These are phyloP conservation scores for Hippophae rhamnoides DNA, from an alignment of 306 rosid genomes.

Conservation along the genomic window DNA sequence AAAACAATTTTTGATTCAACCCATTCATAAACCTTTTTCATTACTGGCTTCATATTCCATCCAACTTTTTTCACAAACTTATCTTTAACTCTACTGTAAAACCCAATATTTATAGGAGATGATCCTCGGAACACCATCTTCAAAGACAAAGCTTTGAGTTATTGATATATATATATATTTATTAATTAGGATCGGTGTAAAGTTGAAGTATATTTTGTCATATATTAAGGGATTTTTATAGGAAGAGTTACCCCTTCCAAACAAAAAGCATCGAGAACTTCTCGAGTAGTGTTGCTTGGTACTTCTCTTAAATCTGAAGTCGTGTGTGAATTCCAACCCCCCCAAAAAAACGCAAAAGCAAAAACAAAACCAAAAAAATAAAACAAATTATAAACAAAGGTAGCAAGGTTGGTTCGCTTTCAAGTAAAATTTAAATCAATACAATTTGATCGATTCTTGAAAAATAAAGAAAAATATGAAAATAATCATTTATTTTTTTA, in stretches of 20 bases:
- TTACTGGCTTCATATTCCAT: constrained; percentile 49
- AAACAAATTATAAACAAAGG: no score
- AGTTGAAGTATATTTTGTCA: constrained; percentile 44
- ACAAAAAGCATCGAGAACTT: constrained; percentile 48
- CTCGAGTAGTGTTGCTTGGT: constrained; percentile 56
- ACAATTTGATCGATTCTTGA: no score
- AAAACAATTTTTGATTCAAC: constrained; percentile 20
- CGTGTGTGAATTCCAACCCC: constrained; percentile 34
- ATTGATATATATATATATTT: constrained; percentile 30
- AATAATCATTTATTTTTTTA: no score
- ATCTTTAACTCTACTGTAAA: constrained; percentile 69
- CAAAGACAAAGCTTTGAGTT: constrained; percentile 56
- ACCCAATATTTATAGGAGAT: constrained; percentile 61
- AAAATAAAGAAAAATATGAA: no score
- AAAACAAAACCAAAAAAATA: no score
- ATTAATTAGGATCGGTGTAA: constrained; percentile 40
- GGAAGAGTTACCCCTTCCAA: constrained; percentile 64
- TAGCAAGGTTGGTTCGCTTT: no score
- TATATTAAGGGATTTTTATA: constrained; percentile 34
- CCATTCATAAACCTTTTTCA: constrained; percentile 34
- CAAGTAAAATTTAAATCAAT: no score
- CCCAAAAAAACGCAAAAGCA: background rate
- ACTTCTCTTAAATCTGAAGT: constrained; percentile 52
- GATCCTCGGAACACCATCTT: constrained; percentile 60
- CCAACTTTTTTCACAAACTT: constrained; percentile 41